Percentiles rank a stretch among this genome's conserved stretches.
These are phyloP conservation scores for Obba rivulosa DNA, from an alignment of 768 basidiomycete species.

Conservation along the genomic window DNA sequence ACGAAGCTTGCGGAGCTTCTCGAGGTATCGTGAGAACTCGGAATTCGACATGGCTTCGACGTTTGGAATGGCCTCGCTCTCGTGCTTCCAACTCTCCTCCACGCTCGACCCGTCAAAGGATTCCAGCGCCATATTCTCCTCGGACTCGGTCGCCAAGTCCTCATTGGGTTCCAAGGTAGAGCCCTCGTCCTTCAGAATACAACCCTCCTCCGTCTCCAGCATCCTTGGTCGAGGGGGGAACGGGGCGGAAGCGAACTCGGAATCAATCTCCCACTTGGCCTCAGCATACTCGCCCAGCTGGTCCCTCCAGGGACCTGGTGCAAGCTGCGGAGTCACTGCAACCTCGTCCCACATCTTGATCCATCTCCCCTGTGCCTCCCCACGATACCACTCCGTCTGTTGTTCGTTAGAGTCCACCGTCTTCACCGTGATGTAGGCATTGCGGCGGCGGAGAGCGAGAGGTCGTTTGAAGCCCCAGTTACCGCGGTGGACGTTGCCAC, in stretches of 20 bases:
- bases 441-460: constrained; percentile 57
- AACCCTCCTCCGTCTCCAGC: constrained; percentile 3
- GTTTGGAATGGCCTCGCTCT: constrained; percentile 32
- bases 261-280: constrained; percentile 34
- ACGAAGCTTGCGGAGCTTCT: constrained; percentile 50
- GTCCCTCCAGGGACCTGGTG: constrained; percentile 31
- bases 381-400: constrained; percentile 74
- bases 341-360: constrained; percentile 65
- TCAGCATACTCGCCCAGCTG: constrained; percentile 32
- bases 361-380: constrained; percentile 61
- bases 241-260: constrained; percentile 24
- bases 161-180: too few relatives aligned
- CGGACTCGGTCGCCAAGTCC: neutral
- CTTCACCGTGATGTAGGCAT: constrained; percentile 60
- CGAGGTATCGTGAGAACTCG: constrained; percentile 56
- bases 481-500: constrained; percentile 67
- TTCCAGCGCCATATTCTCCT: constrained; percentile 4
- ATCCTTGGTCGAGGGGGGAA: constrained; percentile 25
- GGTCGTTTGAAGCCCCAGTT: constrained; percentile 87
- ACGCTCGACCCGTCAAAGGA: neutral
- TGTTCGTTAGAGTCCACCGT: constrained; percentile 68
- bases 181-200: too few relatives aligned
- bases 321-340: constrained; percentile 32
- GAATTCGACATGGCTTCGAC: constrained; percentile 53
- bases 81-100: neutral